phyloP scores from a whole-genome alignment of 352 stramenopile species.

The Aphanomyces euteiches region DNA sequence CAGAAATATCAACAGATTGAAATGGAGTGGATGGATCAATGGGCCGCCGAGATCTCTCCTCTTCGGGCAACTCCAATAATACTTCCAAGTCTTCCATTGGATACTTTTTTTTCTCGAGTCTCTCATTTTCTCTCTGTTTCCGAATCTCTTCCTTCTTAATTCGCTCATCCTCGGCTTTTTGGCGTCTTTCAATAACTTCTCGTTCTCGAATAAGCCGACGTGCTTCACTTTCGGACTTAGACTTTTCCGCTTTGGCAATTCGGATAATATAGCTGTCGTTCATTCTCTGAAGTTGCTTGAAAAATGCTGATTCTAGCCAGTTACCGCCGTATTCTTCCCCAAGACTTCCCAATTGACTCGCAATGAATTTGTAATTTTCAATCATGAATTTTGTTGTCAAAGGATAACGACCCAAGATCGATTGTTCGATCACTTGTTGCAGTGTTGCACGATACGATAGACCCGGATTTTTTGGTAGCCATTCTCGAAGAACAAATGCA shows the following conservation, averaged over 20 bases:
- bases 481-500: conserved; percentile 80
- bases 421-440: conserved; percentile 77
- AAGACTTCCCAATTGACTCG: conserved; percentile 69
- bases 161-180: conserved; percentile 46
- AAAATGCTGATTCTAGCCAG: conserved; percentile 82
- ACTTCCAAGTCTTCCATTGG: conserved; percentile 69
- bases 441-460: conserved; percentile 78
- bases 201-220: conserved; percentile 36
- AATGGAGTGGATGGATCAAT: conserved; percentile 44
- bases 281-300: conserved; percentile 73
- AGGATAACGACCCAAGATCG: conserved; percentile 62
- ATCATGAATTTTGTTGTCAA: conserved; percentile 80
- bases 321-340: conserved; percentile 61
- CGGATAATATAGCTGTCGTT: conserved; percentile 60
- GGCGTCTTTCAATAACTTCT: conserved; percentile 36
- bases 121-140: conserved; percentile 27
- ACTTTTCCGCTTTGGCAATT: conserved; percentile 51
- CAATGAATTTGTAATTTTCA: conserved; percentile 80
- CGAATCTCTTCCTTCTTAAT: conserved; percentile 45
- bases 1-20: conserved; percentile 40
- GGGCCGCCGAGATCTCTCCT: conserved; percentile 38
- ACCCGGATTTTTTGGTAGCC: conserved; percentile 83
- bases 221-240: conserved; percentile 56
- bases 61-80: conserved; percentile 47
- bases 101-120: conserved; percentile 41